Base-by-base conservation (phyloP, 2,329 filamentous ascomycete genomes). In the Neoarthrinium moseri region DNA sequence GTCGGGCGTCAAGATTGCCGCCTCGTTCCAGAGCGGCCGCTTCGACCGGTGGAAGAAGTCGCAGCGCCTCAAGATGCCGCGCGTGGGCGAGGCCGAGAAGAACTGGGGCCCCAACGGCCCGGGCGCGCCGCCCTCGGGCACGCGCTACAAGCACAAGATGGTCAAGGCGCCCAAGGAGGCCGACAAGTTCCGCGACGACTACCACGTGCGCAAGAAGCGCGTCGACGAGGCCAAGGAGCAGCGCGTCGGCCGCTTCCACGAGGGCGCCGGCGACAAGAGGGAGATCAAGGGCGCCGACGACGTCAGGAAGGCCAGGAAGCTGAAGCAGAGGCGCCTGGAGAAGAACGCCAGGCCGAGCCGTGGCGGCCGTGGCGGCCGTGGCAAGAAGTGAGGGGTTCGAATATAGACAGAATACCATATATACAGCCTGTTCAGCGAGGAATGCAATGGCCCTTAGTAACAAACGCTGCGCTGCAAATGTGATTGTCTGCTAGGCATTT, bases 1-100 rank as follows among this genome's bases (percentile, higher is more conserved):
- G 71, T 89, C 83, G 60, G 94, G 94, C 45, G 89, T 92, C 73
- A 97, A 96, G 75, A 96, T 99, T 58, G 90, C 94, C 2, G 91
- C 94, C 36, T 87, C 80, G 49, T 97, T 99, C 81, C 86, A 92
- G 63, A 91, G 86, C 66, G 94, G 95, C 27, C 85, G 92, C 36
- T 99, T 95, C 72, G 91, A 97, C 63, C 82, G 80, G 54, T 99
- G 94, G 95, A 87, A 86, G 66, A 90, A 87, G 63, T 83, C 86
- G 17, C 89, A 97, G 71, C 87, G 89, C 54, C 74, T 97, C 37
- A 80, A 84, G 15, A 68, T 95, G 61, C 91, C 91, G 8, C 80
- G 86, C 34, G 87, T 91, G 26, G 94, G 95, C 52, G 92, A 97
- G 67, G 67, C 78, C 35, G 94, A 97, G 69, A 76, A 70, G 55